These are phyloP conservation scores for Sicyos baderoa DNA, from an alignment of 306 rosid genomes.

Conservation along the genomic window DNA sequence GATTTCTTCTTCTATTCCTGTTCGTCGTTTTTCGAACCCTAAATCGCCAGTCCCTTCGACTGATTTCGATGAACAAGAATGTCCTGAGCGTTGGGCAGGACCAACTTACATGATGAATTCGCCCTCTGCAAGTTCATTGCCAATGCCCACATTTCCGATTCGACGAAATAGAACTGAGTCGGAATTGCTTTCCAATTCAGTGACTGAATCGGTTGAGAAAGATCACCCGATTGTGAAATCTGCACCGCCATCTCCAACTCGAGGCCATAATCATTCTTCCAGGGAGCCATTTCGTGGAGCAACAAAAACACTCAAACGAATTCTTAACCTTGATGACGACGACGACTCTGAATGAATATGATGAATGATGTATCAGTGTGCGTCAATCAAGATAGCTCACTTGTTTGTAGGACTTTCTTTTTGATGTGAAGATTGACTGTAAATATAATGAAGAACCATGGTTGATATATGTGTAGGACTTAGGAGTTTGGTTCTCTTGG, in stretches of 20 bases:
- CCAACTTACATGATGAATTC: slow-evolving; percentile 73
- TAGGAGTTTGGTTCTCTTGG: too few species aligned
- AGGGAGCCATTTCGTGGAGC: slow-evolving; percentile 14
- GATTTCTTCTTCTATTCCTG: slow-evolving; percentile 14
- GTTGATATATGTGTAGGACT: background rate
- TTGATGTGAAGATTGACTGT: background rate
- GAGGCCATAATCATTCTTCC: slow-evolving; percentile 3
- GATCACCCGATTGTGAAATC: slow-evolving; percentile 15
- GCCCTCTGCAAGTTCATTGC: slow-evolving; percentile 85
- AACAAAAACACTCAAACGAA: slow-evolving; percentile 20
- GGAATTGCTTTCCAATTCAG: slow-evolving; percentile 1
- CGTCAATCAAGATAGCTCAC: too few species aligned
- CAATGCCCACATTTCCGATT: slow-evolving; percentile 72
- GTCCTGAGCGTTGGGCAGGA: slow-evolving; percentile 86
- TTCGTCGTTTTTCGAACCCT: background rate
- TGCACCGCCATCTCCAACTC: slow-evolving; percentile 21
- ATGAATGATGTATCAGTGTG: background rate
- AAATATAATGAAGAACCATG: slow-evolving; percentile 7
- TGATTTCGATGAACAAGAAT: slow-evolving; percentile 29
- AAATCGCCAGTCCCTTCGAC: background rate
- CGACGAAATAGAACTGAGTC: slow-evolving; percentile 49
- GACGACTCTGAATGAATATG: slow-evolving; percentile 14
- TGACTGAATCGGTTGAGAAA: background rate
- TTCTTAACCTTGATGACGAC: slow-evolving; percentile 19
- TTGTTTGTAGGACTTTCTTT: background rate